Base-by-base conservation (phyloP, 129 eudicot species). In the Lactuca sativa region DNA sequence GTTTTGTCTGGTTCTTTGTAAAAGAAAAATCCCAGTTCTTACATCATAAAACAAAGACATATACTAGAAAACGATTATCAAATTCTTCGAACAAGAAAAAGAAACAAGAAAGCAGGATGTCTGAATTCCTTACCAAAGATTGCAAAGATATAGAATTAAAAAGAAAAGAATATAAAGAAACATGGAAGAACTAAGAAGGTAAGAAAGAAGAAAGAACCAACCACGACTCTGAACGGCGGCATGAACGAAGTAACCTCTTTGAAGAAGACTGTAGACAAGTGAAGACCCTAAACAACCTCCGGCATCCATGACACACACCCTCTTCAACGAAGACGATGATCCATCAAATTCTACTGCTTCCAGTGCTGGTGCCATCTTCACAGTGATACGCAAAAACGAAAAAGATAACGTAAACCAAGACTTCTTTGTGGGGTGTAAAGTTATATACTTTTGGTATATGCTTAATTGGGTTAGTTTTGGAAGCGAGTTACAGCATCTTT, bases 291-390 rank as follows among this genome's bases (percentile, higher is more conserved):
- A 67, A 4, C 43, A 37, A 13, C 91, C 86, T 0, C 88, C 83
- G 6, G 91, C 95, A 77, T 81, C 95, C 95, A 88, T 88, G 4
- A 88, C 95, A 58, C 95, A 88, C 13, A 88, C 95, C 18, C 51
- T 79, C 58, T 66, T 87, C 25, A 34, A 18, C 0, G 71, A 80
- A 14, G 81, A 69, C 0, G 71, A 77, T 30, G 81, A 77, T 69
- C 76, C 81, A 70, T 70, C 76, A 38, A 43, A 62, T 40, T 69
- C 71, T 10, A 49, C 53, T 15, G 64, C 17, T 47, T 14, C 59
- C 1, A 76, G 81, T 18, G 81, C 81, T 76, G 81, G 81, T 18
- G 81, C 81, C 81, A 77, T 77, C 37, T 58, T 43, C 18, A 17
- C 16, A 47, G 31, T 16, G 4, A 43, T 47, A 10, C 4, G 12